Evolutionary conservation across 495 filamentous ascomycete genomes (phyloP), one percentile per base, ranked within the genome.

Genomic region (Xylaria acuta): DNA sequence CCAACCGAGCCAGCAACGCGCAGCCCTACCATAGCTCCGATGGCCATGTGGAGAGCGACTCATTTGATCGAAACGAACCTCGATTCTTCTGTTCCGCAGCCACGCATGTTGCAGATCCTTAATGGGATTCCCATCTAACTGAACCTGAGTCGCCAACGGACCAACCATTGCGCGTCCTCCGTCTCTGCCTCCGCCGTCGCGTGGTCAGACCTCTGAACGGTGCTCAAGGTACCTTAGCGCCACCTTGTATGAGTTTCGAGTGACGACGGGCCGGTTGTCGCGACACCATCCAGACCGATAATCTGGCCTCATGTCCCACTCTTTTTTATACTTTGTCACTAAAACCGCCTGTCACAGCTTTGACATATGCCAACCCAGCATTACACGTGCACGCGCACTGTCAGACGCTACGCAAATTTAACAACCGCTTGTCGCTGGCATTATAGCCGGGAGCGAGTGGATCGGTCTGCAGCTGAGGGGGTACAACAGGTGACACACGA

Each of bases 261-360:
- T 65, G 38, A 64, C 38, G 41, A 34, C 36, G 43, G 38, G 41
- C 41, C 63, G 27, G 41, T 49, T 65, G 63, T 45, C 27, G 63
- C 63, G 41, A 65, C 41, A 65, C 63, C 41, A 65, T 32, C 63
- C 41, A 30, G 63, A 65, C 22, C 32, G 63, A 47, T 47, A 49
- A 65, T 65, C 63, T 65, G 63, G 63, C 63, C 18, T 40, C 41
- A 47, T 34, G 63, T 65, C 63, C 63, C 63, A 45, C 41, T 65
- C 40, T 65, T 65, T 65, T 65, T 49, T n/a, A 41, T 14, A 20
- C 41, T 65, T 67, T 22, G 65, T 56, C 49, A 14, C 64, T 38
- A 51, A 36, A 67, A 34, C 20, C 43, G 45, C 45, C 43, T 30
- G 41, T 53, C 64, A 67, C 45, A 53, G 45, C 45, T 64, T n/a